Conservation (phyloP, 2,329 filamentous ascomycete species). For the Aspergillus udagawae region DNA sequence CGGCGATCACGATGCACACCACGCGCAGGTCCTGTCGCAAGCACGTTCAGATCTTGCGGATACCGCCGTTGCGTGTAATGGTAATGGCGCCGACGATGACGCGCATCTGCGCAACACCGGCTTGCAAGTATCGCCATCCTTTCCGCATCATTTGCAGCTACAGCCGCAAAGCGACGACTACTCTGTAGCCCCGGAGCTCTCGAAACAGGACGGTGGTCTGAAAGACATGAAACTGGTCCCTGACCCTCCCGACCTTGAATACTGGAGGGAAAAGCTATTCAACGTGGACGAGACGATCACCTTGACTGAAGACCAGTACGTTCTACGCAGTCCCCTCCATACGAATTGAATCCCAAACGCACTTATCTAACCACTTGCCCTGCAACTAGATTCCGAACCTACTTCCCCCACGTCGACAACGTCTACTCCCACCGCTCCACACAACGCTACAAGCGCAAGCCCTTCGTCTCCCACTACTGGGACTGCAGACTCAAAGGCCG, state of each 20-base stretch:
- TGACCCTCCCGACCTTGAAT: constrained; percentile 63
- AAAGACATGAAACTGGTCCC: constrained; percentile 52
- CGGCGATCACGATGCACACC: not conserved
- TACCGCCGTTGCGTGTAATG: not conserved
- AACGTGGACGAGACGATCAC: constrained; percentile 70
- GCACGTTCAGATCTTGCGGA: not conserved
- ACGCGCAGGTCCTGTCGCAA: not conserved
- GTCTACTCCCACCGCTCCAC: constrained; percentile 81
- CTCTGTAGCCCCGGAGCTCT: constrained; percentile 2
- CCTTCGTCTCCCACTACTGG: constrained; percentile 81
- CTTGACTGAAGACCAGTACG: constrained; percentile 69
- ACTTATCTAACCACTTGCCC: not conserved
- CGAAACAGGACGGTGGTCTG: constrained; percentile 20
- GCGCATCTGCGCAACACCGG: not conserved
- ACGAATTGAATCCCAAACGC: not conserved
- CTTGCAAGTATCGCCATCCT: not conserved
- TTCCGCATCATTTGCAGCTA: not conserved
- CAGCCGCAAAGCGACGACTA: not conserved
- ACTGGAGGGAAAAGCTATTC: constrained; percentile 70
- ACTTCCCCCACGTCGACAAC: constrained; percentile 80
- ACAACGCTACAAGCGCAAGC: constrained; percentile 74
- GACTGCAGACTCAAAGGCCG: constrained; percentile 78
- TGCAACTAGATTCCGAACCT: constrained; percentile 63
- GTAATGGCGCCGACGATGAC: not conserved
- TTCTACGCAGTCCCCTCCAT: constrained; percentile 4